Evolutionary conservation across 805 yeast genomes (phyloP), one percentile per base, ranked within the genome.

Genomic region (Candida corydali): DNA sequence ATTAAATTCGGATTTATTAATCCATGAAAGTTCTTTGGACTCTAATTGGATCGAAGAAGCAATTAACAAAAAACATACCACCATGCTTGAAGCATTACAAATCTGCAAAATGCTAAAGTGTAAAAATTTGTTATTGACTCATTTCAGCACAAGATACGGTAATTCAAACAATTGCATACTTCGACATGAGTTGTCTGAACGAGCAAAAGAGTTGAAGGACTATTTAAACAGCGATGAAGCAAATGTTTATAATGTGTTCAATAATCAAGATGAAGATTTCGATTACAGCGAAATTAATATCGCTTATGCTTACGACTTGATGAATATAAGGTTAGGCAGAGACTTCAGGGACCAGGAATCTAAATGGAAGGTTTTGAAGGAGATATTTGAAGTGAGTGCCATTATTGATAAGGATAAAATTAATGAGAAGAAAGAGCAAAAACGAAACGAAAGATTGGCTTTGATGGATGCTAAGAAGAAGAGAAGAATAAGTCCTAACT

Each of bases 1-100:
- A 1, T 41, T 52, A 15, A 56, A 65, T 9, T 75, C 86, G 18
- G 91, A 87, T 52, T 56, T 93, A 33, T 68, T 93, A 40, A 80
- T 93, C 33, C 99, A 93, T 57, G 99, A 93, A 57, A 89, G 97
- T 0, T 86, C 98, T 0, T 73, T 93, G 43, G 96, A 86, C 39
- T 86, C 87, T 55, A 85, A 75, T 22, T 66, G 87, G 32, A 63
- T 70, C 5, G 79, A 75, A 37, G 97, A 88, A 55, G 98, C 98
- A 0, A 58, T 75, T 18, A 70, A 74, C 23, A 93, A 93, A 55
- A 76, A 78, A 42, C 99, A 93, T 54, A 80, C 95, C 10, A 93
- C 99, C 0, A 76, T 88, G 38, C 75, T 83, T 15, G 98, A 91
- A 52, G 98, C 98, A 0, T 69, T 89, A 19, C 65, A 63, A 11